A percentile compares a stretch with the other conserved stretches of the same genome.
Conservation (phyloP, 441 rosid species). For the Aquilaria agallochum region DNA sequence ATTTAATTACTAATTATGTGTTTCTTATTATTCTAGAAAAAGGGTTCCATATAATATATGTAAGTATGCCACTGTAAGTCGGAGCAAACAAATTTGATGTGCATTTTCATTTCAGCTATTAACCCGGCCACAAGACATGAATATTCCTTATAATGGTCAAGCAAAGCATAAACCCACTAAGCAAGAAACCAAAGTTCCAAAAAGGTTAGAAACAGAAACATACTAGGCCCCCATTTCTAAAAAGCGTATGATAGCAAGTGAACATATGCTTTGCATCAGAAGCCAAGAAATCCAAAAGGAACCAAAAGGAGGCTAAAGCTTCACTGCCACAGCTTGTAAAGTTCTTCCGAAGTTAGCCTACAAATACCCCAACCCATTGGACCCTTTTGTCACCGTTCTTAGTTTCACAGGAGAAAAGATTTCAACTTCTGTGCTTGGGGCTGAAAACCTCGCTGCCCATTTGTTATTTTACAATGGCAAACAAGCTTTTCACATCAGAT, state of each 20-base stretch:
- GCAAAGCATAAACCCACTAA: slow-evolving; percentile 39
- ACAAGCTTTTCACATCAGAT: slow-evolving; percentile 17
- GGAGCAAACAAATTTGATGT: too few species aligned
- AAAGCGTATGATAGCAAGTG: background rate
- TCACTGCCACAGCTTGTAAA: slow-evolving; percentile 46
- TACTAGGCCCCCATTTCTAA: background rate
- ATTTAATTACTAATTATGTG: too few species aligned
- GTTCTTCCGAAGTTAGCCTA: slow-evolving; percentile 40
- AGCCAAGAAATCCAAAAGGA: slow-evolving; percentile 38
- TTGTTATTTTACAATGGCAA: slow-evolving; percentile 18
- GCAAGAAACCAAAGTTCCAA: slow-evolving; percentile 16
- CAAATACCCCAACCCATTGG: slow-evolving; percentile 36
- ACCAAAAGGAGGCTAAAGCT: slow-evolving; percentile 49
- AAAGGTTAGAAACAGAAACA: slow-evolving; percentile 23
- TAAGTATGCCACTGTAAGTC: background rate
- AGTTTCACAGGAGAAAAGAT: background rate
- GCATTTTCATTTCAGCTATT: background rate
- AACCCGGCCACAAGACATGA: slow-evolving; percentile 36
- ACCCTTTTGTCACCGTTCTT: slow-evolving; percentile 22
- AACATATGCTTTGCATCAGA: slow-evolving; percentile 68
- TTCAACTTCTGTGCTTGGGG: background rate
- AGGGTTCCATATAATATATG: background rate
- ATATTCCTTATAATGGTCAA: slow-evolving; percentile 41
- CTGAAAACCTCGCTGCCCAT: background rate
- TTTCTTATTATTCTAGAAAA: too few species aligned